These are phyloP conservation scores for Russula dissimulans DNA, from an alignment of 768 basidiomycete genomes.

Conservation along the genomic window DNA sequence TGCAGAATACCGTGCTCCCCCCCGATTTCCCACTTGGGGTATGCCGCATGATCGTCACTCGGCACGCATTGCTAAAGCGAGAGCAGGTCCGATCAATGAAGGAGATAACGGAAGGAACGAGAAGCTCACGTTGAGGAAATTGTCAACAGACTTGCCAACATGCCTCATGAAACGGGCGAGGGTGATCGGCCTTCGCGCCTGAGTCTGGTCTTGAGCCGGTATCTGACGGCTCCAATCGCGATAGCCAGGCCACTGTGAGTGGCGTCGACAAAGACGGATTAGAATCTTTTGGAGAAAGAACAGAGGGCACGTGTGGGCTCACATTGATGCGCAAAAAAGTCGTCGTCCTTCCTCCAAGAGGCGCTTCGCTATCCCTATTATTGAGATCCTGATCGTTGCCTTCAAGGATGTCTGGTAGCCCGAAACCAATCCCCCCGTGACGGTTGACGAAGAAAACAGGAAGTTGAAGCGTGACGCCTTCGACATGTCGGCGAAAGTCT, in stretches of 20 bases:
- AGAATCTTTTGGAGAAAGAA: background rate
- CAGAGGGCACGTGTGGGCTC: background rate
- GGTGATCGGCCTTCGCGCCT: background rate
- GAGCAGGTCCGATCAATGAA: background rate
- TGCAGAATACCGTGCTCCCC: background rate
- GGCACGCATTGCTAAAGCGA: background rate
- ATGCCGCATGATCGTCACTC: background rate
- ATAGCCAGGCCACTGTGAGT: slow-evolving; percentile 7
- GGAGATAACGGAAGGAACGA: background rate
- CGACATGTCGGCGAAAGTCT: slow-evolving; percentile 3
- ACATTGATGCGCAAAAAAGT: slow-evolving; percentile 1
- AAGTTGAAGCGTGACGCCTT: background rate
- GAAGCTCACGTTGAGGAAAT: background rate
- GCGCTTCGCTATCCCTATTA: background rate
- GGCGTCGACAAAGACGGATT: background rate
- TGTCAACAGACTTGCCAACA: slow-evolving; percentile 1
- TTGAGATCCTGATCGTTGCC: background rate
- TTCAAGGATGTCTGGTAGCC: background rate
- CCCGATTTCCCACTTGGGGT: background rate
- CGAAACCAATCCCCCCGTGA: background rate
- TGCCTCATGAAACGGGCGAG: slow-evolving; percentile 7
- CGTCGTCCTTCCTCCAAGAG: background rate
- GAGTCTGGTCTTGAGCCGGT: background rate
- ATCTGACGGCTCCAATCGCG: slow-evolving; percentile 3
- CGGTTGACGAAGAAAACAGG: slow-evolving; percentile 2